Percentiles rank a stretch among this genome's conserved stretches.
Evolutionary conservation across 176 grass and related monocot genomes (phyloP).

Genomic region (Bothriochloa decipiens): DNA sequence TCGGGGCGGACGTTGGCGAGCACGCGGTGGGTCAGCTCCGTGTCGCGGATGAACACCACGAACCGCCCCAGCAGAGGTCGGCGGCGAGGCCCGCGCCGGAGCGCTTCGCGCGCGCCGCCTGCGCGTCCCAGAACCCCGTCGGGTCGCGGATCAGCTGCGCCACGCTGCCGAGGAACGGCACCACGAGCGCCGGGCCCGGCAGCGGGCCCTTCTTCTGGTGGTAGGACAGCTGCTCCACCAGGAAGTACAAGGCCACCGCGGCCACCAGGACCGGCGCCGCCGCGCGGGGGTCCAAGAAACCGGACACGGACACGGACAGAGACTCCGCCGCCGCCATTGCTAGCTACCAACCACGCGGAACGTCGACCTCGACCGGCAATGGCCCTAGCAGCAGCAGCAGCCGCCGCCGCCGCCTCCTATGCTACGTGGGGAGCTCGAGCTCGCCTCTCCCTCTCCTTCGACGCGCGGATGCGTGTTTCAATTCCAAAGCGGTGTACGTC

Average conservation of each 20-base stretch:
- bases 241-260: constrained; percentile 33
- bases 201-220: constrained; percentile 69
- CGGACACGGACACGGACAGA: neutral
- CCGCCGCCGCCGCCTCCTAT: too few species aligned
- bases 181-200: constrained; percentile 54
- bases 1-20: constrained; percentile 86
- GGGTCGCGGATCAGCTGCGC: constrained; percentile 61
- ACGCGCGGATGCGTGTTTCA: too few species aligned
- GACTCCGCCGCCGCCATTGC: too few species aligned
- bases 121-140: constrained; percentile 65
- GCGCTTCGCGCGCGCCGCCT: constrained; percentile 51
- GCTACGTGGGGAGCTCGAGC: too few species aligned
- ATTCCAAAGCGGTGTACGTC: too few species aligned
- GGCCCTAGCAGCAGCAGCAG: too few species aligned
- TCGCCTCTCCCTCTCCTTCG: too few species aligned
- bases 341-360: too few species aligned
- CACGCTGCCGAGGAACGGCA: constrained; percentile 71
- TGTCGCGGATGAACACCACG: constrained; percentile 76
- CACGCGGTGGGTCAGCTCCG: constrained; percentile 72
- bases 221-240: constrained; percentile 76
- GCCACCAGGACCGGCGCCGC: constrained; percentile 51
- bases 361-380: too few species aligned
- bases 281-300: neutral
- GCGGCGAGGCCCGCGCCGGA: constrained; percentile 67
- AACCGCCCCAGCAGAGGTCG: constrained; percentile 71